These are phyloP conservation scores for Chrysosporium queenslandicum DNA, from an alignment of 2,329 filamentous ascomycete species.

Conservation along the genomic window DNA sequence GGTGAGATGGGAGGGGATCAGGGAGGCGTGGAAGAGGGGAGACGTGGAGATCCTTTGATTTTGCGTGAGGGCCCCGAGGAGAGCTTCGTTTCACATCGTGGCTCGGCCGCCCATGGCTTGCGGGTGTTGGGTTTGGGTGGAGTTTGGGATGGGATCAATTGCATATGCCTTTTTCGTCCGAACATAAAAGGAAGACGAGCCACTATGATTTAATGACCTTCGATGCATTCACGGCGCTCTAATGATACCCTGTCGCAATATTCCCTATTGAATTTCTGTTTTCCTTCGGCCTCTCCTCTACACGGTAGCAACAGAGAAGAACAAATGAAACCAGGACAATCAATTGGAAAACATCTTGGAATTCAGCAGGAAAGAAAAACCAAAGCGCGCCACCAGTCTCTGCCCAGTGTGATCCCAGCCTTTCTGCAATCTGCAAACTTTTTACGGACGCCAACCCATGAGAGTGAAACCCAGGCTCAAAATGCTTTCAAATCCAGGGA, in stretches of 20 bases:
- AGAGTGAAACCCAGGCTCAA: background rate
- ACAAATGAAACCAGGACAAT: too few species aligned
- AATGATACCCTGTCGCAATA: background rate
- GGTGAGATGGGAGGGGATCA: conserved; percentile 65
- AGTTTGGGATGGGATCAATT: background rate
- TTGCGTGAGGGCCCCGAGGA: too few species aligned
- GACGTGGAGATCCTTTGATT: conserved; percentile 37
- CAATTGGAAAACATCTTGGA: too few species aligned
- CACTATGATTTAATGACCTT: background rate
- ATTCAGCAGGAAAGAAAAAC: background rate
- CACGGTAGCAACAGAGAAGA: too few species aligned
- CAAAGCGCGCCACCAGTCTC: background rate
- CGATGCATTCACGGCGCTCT: background rate
- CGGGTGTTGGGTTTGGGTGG: background rate
- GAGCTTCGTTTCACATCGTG: too few species aligned
- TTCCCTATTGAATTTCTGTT: too few species aligned
- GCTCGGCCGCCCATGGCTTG: too few species aligned
- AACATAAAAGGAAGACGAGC: background rate
- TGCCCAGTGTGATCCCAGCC: background rate
- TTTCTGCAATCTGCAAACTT: background rate
- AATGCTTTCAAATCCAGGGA: background rate
- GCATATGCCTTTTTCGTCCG: background rate
- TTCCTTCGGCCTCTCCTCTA: too few species aligned
- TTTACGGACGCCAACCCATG: background rate
- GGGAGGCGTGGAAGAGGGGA: conserved; percentile 38